phyloP scores from a whole-genome alignment of 129 eudicot species.

The Chrysanthemum makinoi region DNA sequence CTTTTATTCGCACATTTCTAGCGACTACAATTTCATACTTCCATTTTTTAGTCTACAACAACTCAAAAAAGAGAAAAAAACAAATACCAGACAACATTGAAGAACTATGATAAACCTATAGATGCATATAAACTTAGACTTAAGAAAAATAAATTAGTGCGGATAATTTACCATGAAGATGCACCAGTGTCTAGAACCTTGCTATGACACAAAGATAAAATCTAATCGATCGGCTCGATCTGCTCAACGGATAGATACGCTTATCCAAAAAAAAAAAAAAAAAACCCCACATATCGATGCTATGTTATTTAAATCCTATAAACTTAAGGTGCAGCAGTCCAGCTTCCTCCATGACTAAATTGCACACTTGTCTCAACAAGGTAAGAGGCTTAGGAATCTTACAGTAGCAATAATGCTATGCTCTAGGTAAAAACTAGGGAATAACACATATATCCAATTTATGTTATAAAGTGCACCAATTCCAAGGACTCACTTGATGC shows the following conservation, averaged over 20 bases:
- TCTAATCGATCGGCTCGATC: neutral
- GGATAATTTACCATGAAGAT: neutral
- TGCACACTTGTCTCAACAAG: neutral
- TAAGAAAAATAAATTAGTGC: too few relatives aligned
- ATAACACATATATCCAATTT: neutral
- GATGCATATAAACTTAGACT: slow-evolving; percentile 1
- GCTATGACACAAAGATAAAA: neutral
- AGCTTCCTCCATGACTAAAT: too few relatives aligned
- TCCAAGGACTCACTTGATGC: neutral
- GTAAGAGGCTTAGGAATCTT: neutral
- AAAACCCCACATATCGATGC: neutral
- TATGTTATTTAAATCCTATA: neutral
- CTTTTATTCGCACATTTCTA: neutral
- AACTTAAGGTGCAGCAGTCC: too few relatives aligned
- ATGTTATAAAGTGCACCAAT: neutral
- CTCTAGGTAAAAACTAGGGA: neutral
- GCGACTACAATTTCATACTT: slow-evolving; percentile 2
- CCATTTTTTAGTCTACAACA: neutral
- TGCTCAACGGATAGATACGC: neutral
- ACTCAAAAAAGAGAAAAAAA: neutral
- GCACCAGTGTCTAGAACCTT: neutral
- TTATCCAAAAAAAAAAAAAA: neutral
- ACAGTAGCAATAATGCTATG: neutral
- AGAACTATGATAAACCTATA: neutral
- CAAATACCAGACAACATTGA: neutral